Conservation (phyloP, 768 basidiomycete species). For the Boletus vermiculosoides region DNA sequence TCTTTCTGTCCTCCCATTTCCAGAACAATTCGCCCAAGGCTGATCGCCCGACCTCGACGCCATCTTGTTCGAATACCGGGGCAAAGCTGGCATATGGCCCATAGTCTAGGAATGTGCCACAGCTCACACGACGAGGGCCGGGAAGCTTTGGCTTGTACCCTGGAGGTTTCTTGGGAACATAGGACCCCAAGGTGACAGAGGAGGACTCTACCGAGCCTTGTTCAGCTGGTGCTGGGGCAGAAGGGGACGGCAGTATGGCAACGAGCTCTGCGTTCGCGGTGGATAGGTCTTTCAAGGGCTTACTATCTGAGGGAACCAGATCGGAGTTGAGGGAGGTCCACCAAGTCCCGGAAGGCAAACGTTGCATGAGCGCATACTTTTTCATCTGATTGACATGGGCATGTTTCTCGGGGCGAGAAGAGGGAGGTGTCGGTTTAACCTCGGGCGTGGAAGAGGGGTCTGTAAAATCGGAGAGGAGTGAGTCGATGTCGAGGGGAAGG, state of each 20-base stretch:
- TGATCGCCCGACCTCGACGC: slow-evolving; percentile 63
- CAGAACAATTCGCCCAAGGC: slow-evolving; percentile 60
- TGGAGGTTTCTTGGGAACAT: slow-evolving; percentile 44
- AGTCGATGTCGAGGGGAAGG: slow-evolving; percentile 46
- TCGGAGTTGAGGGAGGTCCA: slow-evolving; percentile 70
- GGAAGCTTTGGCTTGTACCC: slow-evolving; percentile 43
- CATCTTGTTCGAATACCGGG: slow-evolving; percentile 75
- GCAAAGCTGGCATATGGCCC: slow-evolving; percentile 75
- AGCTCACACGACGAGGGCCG: slow-evolving; percentile 53
- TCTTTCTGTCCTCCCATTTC: slow-evolving; percentile 46
- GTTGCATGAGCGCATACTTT: slow-evolving; percentile 77
- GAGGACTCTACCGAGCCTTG: slow-evolving; percentile 20
- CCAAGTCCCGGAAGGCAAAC: slow-evolving; percentile 72
- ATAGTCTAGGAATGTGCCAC: slow-evolving; percentile 76
- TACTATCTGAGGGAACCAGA: slow-evolving; percentile 36
- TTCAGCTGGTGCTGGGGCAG: slow-evolving; percentile 32
- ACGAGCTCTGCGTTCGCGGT: slow-evolving; percentile 77
- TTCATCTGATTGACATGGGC: slow-evolving; percentile 35
- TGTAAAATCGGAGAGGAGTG: slow-evolving; percentile 37
- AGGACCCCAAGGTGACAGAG: slow-evolving; percentile 55
- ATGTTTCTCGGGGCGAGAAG: slow-evolving; percentile 24
- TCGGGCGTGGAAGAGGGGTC: slow-evolving; percentile 25
- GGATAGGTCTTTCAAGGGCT: slow-evolving; percentile 47
- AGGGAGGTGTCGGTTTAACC: slow-evolving; percentile 14
- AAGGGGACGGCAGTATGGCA: slow-evolving; percentile 66